Evolutionary conservation across 73 alveolate genomes (phyloP).

Genomic region (Paramecium pentaurelia): DNA sequence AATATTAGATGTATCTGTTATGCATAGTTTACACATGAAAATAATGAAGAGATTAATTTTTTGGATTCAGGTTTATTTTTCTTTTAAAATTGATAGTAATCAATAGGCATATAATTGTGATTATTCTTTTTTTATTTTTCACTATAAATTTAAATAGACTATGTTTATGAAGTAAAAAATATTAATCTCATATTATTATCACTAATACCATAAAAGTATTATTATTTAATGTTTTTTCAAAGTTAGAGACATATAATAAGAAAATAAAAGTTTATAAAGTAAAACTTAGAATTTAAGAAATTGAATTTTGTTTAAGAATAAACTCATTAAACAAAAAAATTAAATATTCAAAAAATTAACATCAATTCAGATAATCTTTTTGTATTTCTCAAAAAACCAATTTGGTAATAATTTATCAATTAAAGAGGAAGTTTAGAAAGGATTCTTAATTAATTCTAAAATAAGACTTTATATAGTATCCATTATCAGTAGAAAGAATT

Average conservation of each 20-base stretch:
- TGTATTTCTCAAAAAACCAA: neutral
- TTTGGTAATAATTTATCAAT: neutral
- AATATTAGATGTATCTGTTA: neutral
- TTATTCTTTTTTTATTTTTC: no score
- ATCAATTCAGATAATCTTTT: neutral
- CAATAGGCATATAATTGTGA: neutral
- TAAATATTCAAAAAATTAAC: neutral
- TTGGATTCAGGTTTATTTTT: neutral
- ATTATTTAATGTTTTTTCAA: no score
- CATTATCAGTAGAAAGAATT: neutral
- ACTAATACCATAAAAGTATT: no score
- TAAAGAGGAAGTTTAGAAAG: neutral
- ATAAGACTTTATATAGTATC: neutral
- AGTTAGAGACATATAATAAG: no score
- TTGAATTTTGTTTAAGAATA: neutral
- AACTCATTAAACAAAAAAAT: neutral
- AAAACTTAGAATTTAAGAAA: neutral
- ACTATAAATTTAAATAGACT: no score
- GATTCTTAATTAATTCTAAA: neutral
- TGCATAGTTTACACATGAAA: neutral
- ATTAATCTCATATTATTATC: no score
- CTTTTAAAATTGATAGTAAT: neutral
- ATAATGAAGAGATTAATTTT: neutral
- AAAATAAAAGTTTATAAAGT: neutral
- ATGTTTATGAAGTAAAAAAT: no score